Percentiles rank a stretch among this genome's conserved stretches.
Conservation (phyloP, 768 basidiomycete species). For the Clathrus columnatus region DNA sequence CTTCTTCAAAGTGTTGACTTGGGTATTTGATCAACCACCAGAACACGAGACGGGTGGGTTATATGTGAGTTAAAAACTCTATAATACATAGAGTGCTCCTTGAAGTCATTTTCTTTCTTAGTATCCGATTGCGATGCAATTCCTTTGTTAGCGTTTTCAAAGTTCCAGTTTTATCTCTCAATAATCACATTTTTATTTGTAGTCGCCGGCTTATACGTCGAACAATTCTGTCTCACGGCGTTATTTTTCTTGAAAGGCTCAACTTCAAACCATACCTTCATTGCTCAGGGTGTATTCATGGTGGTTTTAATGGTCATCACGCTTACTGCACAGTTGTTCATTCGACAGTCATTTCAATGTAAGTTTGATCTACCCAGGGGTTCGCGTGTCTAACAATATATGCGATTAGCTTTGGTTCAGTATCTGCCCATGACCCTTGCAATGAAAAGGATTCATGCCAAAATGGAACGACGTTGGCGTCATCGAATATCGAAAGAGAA, state of each 20-base stretch:
- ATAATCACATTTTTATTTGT: slow-evolving; percentile 23
- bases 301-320: slow-evolving; percentile 50
- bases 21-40: slow-evolving; percentile 46
- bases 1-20: slow-evolving; percentile 31
- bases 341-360: slow-evolving; percentile 34
- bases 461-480: slow-evolving; percentile 20
- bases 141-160: slow-evolving; percentile 33
- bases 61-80: slow-evolving; percentile 14
- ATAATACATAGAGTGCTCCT: slow-evolving; percentile 10
- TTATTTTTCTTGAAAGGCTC: slow-evolving; percentile 56
- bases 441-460: slow-evolving; percentile 42
- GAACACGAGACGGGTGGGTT: slow-evolving; percentile 36
- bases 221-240: slow-evolving; percentile 54
- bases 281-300: slow-evolving; percentile 45
- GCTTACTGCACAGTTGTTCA: slow-evolving; percentile 32
- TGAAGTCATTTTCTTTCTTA: slow-evolving; percentile 29
- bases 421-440: slow-evolving; percentile 58
- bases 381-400: not conserved
- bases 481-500: slow-evolving; percentile 20
- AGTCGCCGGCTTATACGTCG: slow-evolving; percentile 67
- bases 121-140: slow-evolving; percentile 35
- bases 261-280: slow-evolving; percentile 24
- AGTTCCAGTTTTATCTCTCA: not conserved
- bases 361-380: slow-evolving; percentile 12
- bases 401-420: slow-evolving; percentile 35